These are phyloP conservation scores for Cinnamomum chago DNA, from an alignment of 164 flowering plant species.

Conservation along the genomic window DNA sequence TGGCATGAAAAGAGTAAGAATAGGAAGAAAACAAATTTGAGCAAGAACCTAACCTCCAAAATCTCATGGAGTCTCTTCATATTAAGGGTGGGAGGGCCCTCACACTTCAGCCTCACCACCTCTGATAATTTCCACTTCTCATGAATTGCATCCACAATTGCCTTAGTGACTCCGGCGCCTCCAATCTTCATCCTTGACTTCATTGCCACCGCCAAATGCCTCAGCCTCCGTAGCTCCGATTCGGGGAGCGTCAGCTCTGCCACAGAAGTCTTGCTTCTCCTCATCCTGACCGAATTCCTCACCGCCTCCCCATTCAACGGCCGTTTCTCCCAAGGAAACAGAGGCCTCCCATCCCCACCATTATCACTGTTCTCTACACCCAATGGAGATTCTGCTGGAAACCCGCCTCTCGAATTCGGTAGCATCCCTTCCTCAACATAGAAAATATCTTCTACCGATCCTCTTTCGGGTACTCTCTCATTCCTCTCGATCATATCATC, in stretches of 20 bases:
- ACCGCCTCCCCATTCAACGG: constrained; percentile 22
- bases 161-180: constrained; percentile 73
- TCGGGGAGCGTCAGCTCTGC: constrained; percentile 80
- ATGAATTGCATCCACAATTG: constrained; percentile 63
- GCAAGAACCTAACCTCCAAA: constrained; percentile 64
- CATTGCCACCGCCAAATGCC: constrained; percentile 46
- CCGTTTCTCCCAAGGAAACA: constrained; percentile 81
- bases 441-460: constrained; percentile 84
- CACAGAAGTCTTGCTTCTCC: constrained; percentile 43
- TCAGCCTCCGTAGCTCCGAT: constrained; percentile 75
- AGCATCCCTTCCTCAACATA: constrained; percentile 80
- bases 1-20: background rate
- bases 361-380: constrained; percentile 34
- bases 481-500: constrained; percentile 39
- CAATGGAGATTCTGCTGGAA: constrained; percentile 47
- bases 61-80: constrained; percentile 95
- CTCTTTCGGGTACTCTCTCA: constrained; percentile 51
- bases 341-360: constrained; percentile 40
- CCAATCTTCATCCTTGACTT: constrained; percentile 60
- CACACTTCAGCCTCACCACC: constrained; percentile 75
- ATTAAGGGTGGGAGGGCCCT: constrained; percentile 74
- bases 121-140: constrained; percentile 77
- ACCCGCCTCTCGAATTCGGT: constrained; percentile 75
- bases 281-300: constrained; percentile 26
- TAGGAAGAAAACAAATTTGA: background rate